Conservation (phyloP, 2,329 filamentous ascomycete genomes). For the Torrubiellomyces zombiae region DNA sequence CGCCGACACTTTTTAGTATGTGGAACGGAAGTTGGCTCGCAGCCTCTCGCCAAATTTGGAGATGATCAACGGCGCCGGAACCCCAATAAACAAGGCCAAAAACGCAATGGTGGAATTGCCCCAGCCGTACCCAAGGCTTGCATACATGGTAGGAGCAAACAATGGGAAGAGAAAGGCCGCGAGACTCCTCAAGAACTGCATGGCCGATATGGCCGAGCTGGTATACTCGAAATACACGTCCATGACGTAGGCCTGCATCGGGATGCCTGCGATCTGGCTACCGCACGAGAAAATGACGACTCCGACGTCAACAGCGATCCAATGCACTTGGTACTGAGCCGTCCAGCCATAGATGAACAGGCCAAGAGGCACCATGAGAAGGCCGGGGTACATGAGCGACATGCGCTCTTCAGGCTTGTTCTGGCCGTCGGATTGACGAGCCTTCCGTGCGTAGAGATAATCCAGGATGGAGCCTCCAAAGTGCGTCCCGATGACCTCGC, state of each 20-base stretch:
- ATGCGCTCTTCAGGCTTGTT: conserved; percentile 10
- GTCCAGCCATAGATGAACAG: conserved; percentile 28
- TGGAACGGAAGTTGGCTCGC: not conserved
- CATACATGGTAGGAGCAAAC: conserved; percentile 23
- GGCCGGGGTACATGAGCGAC: conserved; percentile 17
- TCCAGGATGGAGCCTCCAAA: conserved; percentile 27
- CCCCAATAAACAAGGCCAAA: not conserved
- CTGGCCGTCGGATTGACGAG: not conserved
- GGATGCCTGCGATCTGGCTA: conserved; percentile 15
- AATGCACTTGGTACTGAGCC: conserved; percentile 18
- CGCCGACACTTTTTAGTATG: conserved; percentile 7
- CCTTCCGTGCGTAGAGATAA: conserved; percentile 11
- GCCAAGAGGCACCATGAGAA: conserved; percentile 22
- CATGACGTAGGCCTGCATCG: conserved; percentile 20
- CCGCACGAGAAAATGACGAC: conserved; percentile 16
- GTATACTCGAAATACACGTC: conserved; percentile 29
- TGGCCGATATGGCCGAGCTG: conserved; percentile 27
- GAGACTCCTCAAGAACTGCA: conserved; percentile 25
- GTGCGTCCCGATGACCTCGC: conserved; percentile 41
- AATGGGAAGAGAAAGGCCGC: conserved; percentile 29
- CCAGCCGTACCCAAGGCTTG: conserved; percentile 12
- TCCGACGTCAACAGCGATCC: conserved; percentile 21
- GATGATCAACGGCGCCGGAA: not conserved
- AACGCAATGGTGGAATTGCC: conserved; percentile 17
- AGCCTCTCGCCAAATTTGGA: not conserved